Evolutionary conservation across 2,329 filamentous ascomycete genomes (phyloP).

Genomic region (Fusarium praegraminearum): DNA sequence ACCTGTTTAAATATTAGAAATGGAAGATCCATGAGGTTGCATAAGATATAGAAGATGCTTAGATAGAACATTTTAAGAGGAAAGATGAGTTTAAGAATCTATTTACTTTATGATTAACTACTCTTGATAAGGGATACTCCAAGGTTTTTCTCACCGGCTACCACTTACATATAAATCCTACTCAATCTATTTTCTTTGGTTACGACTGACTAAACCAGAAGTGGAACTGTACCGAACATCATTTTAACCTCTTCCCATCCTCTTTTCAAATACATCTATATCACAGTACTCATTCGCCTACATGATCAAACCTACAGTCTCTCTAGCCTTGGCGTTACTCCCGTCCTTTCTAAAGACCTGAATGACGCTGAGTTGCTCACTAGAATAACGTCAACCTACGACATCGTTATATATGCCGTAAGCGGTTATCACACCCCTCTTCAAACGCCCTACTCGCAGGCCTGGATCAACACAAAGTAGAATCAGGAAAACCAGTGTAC

Average conservation of each 20-base stretch:
- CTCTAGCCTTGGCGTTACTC: neutral
- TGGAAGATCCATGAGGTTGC: rapidly evolving
- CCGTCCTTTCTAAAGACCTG: constrained; percentile 1
- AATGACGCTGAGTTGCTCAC: neutral
- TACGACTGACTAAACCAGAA: neutral
- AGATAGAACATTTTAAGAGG: too few relatives aligned
- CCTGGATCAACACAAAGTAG: neutral
- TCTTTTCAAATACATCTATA: neutral
- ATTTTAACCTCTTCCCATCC: neutral
- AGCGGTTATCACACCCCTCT: constrained; percentile 1
- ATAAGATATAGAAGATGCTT: neutral
- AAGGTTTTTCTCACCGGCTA: constrained; percentile 16
- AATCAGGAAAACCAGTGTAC: neutral
- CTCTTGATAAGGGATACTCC: neutral
- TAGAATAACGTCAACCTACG: neutral
- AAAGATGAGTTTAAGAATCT: neutral
- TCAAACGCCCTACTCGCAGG: neutral
- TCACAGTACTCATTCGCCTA: neutral
- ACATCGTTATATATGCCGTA: constrained; percentile 13
- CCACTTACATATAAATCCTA: constrained; percentile 3
- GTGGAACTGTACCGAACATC: constrained; percentile 4
- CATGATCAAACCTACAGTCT: neutral
- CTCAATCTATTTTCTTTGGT: rapidly evolving
- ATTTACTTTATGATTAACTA: neutral
- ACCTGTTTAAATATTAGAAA: too few relatives aligned